phyloP scores from a whole-genome alignment of 2,329 filamentous ascomycete species.

The Penicillium sp. region DNA sequence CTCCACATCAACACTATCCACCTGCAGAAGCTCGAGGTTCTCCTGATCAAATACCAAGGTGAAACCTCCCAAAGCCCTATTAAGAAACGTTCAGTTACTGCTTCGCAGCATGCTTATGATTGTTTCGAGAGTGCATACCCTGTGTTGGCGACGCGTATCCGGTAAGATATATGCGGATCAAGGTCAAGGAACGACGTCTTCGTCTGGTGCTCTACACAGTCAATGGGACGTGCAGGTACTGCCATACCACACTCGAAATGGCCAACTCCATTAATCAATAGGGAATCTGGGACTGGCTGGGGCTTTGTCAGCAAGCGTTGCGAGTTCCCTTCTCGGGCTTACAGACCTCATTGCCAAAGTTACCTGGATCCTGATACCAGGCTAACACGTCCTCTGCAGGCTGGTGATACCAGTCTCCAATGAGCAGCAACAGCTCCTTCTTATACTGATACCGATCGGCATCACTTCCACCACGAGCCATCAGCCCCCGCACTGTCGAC shows the following conservation, averaged over 20 bases:
- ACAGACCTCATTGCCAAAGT: conserved; percentile 50
- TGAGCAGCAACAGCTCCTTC: conserved; percentile 50
- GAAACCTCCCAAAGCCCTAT: conserved; percentile 46
- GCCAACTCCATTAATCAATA: conserved; percentile 54
- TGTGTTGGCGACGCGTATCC: conserved; percentile 50
- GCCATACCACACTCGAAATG: conserved; percentile 52
- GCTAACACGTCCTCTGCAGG: conserved; percentile 45
- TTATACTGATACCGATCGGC: conserved; percentile 33
- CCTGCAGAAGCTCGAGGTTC: conserved; percentile 39
- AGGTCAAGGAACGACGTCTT: conserved; percentile 31
- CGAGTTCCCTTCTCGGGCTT: not conserved
- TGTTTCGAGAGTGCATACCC: conserved; percentile 35
- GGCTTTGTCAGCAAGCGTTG: not conserved
- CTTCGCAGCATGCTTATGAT: too few relatives aligned
- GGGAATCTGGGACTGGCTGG: conserved; percentile 54
- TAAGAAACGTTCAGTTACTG: conserved; percentile 8
- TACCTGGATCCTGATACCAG: conserved; percentile 50
- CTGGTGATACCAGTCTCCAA: conserved; percentile 57
- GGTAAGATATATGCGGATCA: conserved; percentile 31
- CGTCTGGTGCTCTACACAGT: conserved; percentile 42
- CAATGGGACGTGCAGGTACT: conserved; percentile 49
- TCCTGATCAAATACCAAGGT: conserved; percentile 38
- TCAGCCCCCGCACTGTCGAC: conserved; percentile 21
- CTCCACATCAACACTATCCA: conserved; percentile 46
- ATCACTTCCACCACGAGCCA: conserved; percentile 6